These are phyloP conservation scores for Wickerhamomyces hampshirensis DNA, from an alignment of 805 yeast species.

Conservation along the genomic window DNA sequence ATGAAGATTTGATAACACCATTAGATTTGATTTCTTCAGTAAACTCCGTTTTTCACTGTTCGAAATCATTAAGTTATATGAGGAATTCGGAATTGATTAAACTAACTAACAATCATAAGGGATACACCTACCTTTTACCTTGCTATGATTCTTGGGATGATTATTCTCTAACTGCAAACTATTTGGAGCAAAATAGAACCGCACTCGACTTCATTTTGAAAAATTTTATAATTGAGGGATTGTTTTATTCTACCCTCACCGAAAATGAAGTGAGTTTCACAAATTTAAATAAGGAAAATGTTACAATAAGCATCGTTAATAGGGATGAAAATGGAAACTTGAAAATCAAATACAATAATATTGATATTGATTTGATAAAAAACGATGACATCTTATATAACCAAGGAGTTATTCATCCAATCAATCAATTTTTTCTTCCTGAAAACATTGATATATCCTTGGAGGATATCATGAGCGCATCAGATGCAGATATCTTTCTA, in stretches of 20 bases:
- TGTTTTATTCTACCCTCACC: conserved; percentile 61
- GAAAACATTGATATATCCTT: conserved; percentile 46
- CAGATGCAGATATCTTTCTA: conserved; percentile 42
- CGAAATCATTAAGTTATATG: conserved; percentile 58
- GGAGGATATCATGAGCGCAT: conserved; percentile 49
- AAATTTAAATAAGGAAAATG: conserved; percentile 27
- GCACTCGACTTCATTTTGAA: conserved; percentile 49
- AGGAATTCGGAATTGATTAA: conserved; percentile 47
- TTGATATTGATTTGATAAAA: conserved; percentile 22
- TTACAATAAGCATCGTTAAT: conserved; percentile 15
- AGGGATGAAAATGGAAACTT: conserved; percentile 18
- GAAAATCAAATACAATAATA: conserved; percentile 16
- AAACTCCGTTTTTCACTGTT: conserved; percentile 57
- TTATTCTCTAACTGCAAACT: conserved; percentile 54
- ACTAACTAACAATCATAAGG: conserved; percentile 47
- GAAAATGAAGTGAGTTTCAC: conserved; percentile 23
- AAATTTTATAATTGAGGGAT: conserved; percentile 55
- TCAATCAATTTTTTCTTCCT: conserved; percentile 55
- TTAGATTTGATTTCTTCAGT: conserved; percentile 58
- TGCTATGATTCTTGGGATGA: conserved; percentile 68
- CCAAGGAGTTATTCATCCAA: conserved; percentile 81
- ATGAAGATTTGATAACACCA: conserved; percentile 61
- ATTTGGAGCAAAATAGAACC: conserved; percentile 47
- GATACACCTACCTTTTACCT: conserved; percentile 78
- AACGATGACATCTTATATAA: conserved; percentile 68